These are phyloP conservation scores for Kentomonas sorsogonicus DNA, from an alignment of 208 protist species.

Conservation along the genomic window DNA sequence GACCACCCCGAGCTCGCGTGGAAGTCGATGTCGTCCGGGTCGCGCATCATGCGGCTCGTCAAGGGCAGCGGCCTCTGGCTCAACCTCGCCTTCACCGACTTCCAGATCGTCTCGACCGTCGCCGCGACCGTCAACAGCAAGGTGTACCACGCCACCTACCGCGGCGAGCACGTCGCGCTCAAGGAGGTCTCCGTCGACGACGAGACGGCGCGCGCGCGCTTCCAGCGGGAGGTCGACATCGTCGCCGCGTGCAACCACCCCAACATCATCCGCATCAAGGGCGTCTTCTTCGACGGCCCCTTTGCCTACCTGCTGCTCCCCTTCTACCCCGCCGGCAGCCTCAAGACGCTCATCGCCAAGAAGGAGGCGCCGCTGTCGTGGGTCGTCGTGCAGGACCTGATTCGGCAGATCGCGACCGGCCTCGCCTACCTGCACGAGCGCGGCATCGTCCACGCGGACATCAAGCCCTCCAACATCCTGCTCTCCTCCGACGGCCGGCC, in stretches of 20 bases:
- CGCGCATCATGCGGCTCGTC: constrained; percentile 50
- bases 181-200: constrained; percentile 62
- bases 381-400: constrained; percentile 49
- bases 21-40: constrained; percentile 57
- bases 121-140: constrained; percentile 65
- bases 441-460: constrained; percentile 68
- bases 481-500: constrained; percentile 51
- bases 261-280: constrained; percentile 63
- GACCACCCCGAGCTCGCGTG: constrained; percentile 66
- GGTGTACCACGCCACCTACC: constrained; percentile 49
- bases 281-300: constrained; percentile 71
- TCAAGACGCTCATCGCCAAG: constrained; percentile 26
- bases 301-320: constrained; percentile 62
- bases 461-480: constrained; percentile 78
- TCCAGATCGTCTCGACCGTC: constrained; percentile 43
- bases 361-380: constrained; percentile 38
- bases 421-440: constrained; percentile 70
- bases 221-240: constrained; percentile 61
- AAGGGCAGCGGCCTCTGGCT: constrained; percentile 71
- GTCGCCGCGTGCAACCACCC: constrained; percentile 49
- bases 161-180: constrained; percentile 55
- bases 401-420: constrained; percentile 56
- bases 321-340: constrained; percentile 47
- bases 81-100: constrained; percentile 59
- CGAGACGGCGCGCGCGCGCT: constrained; percentile 31